Conservation (phyloP, 192 early-diverging fungal species). For the Podila verticillata region DNA sequence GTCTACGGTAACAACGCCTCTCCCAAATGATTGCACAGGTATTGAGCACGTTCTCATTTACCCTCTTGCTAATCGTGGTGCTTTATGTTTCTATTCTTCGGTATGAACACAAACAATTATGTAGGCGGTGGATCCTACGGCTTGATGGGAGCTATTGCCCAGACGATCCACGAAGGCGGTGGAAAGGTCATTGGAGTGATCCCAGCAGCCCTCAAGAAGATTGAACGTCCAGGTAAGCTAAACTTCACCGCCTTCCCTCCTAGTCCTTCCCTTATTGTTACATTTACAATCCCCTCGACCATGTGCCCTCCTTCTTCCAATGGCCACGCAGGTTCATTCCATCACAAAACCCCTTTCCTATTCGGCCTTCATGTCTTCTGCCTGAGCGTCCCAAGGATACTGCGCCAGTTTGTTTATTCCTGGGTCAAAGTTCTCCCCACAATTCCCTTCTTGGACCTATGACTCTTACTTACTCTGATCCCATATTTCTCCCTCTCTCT, state of each 20-base stretch:
- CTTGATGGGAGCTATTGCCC: conserved; percentile 88
- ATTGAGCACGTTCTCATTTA: background rate
- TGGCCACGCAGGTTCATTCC: background rate
- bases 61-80: background rate
- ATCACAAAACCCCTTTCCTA: too few relatives aligned
- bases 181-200: conserved; percentile 81
- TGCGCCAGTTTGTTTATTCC: too few relatives aligned
- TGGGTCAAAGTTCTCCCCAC: too few relatives aligned
- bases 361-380: too few relatives aligned
- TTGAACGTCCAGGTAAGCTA: conserved; percentile 45
- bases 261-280: background rate
- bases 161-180: conserved; percentile 62
- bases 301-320: background rate
- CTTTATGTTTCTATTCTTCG: background rate
- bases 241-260: too few relatives aligned
- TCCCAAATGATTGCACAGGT: conserved; percentile 13
- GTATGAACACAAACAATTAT: background rate
- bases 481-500: background rate
- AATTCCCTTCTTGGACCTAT: background rate
- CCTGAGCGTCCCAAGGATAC: too few relatives aligned
- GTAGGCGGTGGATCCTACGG: conserved; percentile 71
- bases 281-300: background rate
- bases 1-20: conserved; percentile 63
- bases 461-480: background rate
- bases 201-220: conserved; percentile 68